Evolutionary conservation across 108 stramenopile genomes (phyloP).

Genomic region (Nannochloropsis gaditana): DNA sequence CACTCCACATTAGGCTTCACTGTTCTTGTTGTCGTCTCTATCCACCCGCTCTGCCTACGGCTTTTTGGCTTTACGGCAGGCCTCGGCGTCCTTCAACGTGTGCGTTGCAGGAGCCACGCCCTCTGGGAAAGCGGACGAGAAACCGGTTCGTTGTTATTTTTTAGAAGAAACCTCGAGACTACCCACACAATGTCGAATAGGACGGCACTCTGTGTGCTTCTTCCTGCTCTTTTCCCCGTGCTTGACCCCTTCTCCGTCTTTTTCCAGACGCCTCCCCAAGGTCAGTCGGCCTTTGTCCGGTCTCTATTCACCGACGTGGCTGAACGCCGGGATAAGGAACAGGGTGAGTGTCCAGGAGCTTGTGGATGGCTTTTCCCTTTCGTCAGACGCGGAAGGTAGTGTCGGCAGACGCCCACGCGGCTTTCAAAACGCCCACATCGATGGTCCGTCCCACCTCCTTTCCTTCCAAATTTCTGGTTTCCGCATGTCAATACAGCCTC

Average conservation of each 20-base stretch:
- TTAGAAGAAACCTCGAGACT: no score
- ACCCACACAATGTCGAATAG: no score
- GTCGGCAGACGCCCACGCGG: no score
- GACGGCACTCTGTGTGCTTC: not conserved
- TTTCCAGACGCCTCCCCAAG: not conserved
- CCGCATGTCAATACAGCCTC: not conserved
- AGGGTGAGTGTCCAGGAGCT: not conserved
- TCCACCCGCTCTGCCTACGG: not conserved
- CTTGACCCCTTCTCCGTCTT: not conserved
- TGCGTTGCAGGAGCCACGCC: not conserved
- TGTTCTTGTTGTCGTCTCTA: not conserved
- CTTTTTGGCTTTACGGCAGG: not conserved
- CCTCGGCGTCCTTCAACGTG: not conserved
- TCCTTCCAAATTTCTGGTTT: not conserved
- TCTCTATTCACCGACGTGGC: slow-evolving; percentile 5
- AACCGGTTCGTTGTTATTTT: not conserved
- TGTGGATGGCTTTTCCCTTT: not conserved
- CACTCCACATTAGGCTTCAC: not conserved
- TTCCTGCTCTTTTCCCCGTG: not conserved
- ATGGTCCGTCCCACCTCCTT: not conserved
- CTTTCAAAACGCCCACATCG: no score
- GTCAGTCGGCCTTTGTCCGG: not conserved
- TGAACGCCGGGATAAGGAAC: not conserved
- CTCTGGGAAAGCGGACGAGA: not conserved
- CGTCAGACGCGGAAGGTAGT: no score